Base-by-base conservation (phyloP, 495 filamentous ascomycete species). In the Neurospora sp. region DNA sequence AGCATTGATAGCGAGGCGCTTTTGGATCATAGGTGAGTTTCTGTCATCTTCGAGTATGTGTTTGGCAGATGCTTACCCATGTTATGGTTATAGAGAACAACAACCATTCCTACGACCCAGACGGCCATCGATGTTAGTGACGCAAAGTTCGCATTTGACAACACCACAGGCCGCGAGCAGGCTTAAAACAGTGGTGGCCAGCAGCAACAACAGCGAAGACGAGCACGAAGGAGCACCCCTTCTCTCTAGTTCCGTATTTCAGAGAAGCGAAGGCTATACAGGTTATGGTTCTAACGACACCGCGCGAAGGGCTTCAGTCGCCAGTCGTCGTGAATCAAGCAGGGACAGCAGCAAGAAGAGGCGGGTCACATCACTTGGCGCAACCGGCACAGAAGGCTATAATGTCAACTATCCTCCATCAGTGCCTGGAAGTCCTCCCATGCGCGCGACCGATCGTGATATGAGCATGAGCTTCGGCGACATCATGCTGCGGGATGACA, bases 371-470 rank as follows among this genome's bases (percentile, higher is more conserved):
- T 78, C 78, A 76, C 83, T 75, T 81, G 83, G 46, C 83, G 74
- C 78, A 27, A 74, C 80, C 6, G 54, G 69, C 12, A 76, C 71
- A 39, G 83, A 84, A 38, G 76, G 87, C 40, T 94, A 94, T 80
- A 91, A 97, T 87, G 88, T 98, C 74, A 99, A 99, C 78, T 97
- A 97, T 77, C 96, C 96, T n/a, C 96, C 96, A 1, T 98, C 96
- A 0, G 89, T 97, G 23, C 96, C 96, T 0, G 90, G 88, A 6
- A 91, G 92, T 23, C 96, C 96, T 83, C 84, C 70, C 39, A 89
- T 74, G 87, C 88, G 72, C 78, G 84, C 69, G 79, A 87, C 70
- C 27, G 85, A 84, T 40, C 82, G 74, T 41, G 27, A 66, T 66
- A 77, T 82, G 79, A 84, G 81, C 49, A 88, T 92, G 85, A 91